Conservation (phyloP, 1,139 yeast species). For the Candida dubliniensis region DNA sequence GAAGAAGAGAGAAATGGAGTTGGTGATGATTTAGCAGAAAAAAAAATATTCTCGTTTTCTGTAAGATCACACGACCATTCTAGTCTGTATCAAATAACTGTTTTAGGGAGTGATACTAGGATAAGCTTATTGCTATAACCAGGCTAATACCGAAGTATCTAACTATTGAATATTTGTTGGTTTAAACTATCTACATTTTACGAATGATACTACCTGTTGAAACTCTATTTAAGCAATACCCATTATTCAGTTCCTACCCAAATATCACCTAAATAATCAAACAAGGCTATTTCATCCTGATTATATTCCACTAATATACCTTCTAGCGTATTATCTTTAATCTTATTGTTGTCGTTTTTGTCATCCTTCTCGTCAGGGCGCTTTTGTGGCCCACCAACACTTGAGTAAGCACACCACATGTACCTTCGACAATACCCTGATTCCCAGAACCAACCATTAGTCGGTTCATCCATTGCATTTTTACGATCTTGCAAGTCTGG, state of each 20-base stretch:
- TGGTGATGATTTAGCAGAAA: background rate
- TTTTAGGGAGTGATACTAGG: too few species aligned
- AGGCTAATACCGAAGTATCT: too few species aligned
- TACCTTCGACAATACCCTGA: slow-evolving; percentile 37
- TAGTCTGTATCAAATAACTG: too few species aligned
- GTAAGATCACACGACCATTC: background rate
- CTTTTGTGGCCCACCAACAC: slow-evolving; percentile 36
- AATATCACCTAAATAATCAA: slow-evolving; percentile 32
- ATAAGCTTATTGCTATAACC: too few species aligned
- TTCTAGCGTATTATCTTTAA: slow-evolving; percentile 22
- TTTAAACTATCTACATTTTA: too few species aligned
- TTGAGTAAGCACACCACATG: slow-evolving; percentile 46
- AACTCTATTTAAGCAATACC: background rate
- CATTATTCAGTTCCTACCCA: slow-evolving; percentile 34
- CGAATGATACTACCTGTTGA: too few species aligned
- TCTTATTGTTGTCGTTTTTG: slow-evolving; percentile 16
- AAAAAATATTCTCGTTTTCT: too few species aligned
- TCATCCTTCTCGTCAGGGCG: slow-evolving; percentile 20
- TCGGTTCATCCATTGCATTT: slow-evolving; percentile 30
- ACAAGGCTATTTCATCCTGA: slow-evolving; percentile 21
- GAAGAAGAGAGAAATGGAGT: background rate
- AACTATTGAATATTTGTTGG: too few species aligned
- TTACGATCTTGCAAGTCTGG: slow-evolving; percentile 16
- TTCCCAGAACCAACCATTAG: slow-evolving; percentile 29
- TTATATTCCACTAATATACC: slow-evolving; percentile 29